These are phyloP conservation scores for Daldinia concentrica DNA, from an alignment of 495 filamentous ascomycete genomes.

Conservation along the genomic window DNA sequence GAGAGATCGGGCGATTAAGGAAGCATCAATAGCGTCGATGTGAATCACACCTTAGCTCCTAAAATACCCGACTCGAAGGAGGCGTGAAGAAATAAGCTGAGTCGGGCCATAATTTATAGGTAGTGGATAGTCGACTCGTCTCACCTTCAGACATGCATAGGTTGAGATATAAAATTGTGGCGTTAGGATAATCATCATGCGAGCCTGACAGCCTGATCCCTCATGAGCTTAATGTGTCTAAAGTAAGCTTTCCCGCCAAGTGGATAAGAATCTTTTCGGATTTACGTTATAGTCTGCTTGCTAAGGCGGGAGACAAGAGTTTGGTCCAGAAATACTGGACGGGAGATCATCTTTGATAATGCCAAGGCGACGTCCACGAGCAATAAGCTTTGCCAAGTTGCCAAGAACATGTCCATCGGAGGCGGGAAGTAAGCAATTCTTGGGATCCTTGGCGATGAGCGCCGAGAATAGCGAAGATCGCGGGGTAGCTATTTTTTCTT, in stretches of 20 bases:
- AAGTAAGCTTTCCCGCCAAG: constrained; percentile 26
- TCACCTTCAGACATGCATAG: not conserved
- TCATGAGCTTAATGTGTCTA: not conserved
- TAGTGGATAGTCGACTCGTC: not conserved
- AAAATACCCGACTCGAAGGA: constrained; percentile 1
- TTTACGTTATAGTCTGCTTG: constrained; percentile 10
- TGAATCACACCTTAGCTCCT: not conserved
- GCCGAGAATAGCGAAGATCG: constrained; percentile 28
- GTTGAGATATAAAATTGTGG: not conserved
- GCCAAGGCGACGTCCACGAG: constrained; percentile 45
- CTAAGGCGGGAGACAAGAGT: constrained; percentile 12
- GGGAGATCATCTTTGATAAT: constrained; percentile 37
- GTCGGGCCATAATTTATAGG: not conserved
- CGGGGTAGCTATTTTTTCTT: constrained; percentile 19
- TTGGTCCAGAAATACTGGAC: not conserved
- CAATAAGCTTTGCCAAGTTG: constrained; percentile 51
- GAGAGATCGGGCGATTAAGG: not conserved
- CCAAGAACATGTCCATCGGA: constrained; percentile 27
- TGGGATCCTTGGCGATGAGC: constrained; percentile 29
- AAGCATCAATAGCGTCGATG: not conserved
- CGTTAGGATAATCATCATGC: not conserved
- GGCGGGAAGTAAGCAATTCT: constrained; percentile 35
- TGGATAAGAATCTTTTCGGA: constrained; percentile 10
- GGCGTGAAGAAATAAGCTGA: not conserved
- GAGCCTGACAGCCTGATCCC: not conserved